Base-by-base conservation (phyloP, 768 basidiomycete genomes). In the Pisolithus microcarpus region DNA sequence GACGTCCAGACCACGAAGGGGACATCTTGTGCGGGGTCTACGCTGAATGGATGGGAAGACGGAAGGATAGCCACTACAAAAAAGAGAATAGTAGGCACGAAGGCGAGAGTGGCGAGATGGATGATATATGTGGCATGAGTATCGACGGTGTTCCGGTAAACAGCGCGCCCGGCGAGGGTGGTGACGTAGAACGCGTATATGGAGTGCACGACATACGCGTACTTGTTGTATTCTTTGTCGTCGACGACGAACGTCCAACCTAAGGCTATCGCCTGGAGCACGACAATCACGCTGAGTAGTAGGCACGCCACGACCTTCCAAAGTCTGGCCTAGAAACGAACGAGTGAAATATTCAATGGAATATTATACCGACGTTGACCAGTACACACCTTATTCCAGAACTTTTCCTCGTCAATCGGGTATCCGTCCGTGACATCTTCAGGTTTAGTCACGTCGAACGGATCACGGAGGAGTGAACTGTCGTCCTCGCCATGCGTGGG, bases 381-480 rank as follows among this genome's bases (percentile, higher is more conserved):
- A n/a, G 28, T 43, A 66, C 75, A 42, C 56, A 78, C 82, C 65
- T 70, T 68, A n/a, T 59, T 56, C 82, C 82, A 84, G 64, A 89
- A 89, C 3, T 51, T 66, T 4, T 70, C 72, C 47, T 77, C 82
- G 21, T 85, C 66, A 38, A 87, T 70, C 7, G 87, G 82, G 48
- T 76, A 76, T 4, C 86, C 86, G 54, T 87, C 82, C 11, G 82
- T 52, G 34, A 78, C 56, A 57, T 91, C 89, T 61, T 85, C 83
- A 8, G 81, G 78, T n/a, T 62, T 80, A 18, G 80, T 77, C n/a
- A 91, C 82, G 61, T 81, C 78, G 60, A 86, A 87, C 9, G 84
- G 80, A 58, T 87, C 85, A 15, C 11, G 62, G 42, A 59, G 45
- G 2, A 66, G 53, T 1, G 65, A 37, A 47, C 68, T 63, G 13